A percentile compares a stretch with the other conserved stretches of the same genome.
These are phyloP conservation scores for Penicillium soppii DNA, from an alignment of 495 filamentous ascomycete species.

Conservation along the genomic window DNA sequence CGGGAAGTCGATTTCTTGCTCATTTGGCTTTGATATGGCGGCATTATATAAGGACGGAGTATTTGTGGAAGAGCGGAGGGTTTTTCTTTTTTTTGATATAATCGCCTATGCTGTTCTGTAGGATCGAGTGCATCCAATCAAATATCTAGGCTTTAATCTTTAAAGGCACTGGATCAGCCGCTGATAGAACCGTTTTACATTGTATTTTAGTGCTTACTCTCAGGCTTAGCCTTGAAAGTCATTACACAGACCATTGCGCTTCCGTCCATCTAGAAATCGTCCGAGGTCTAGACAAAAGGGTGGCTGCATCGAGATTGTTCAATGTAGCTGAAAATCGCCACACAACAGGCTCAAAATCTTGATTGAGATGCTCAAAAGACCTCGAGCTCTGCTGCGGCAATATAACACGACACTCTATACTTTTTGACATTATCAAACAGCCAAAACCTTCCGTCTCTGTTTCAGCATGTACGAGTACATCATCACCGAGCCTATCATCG, in stretches of 20 bases:
- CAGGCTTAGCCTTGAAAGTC: no score
- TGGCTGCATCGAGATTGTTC: no score
- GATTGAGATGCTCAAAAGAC: no score
- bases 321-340: no score
- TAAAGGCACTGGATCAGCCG: not conserved
- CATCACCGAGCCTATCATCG: slow-evolving; percentile 62
- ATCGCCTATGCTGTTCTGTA: not conserved
- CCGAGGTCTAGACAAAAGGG: no score
- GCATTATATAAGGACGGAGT: not conserved
- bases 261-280: no score
- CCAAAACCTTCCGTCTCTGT: slow-evolving; percentile 63
- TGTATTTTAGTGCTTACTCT: no score
- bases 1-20: not conserved
- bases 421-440: not conserved
- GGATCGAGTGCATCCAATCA: not conserved
- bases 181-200: no score
- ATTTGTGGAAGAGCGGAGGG: not conserved
- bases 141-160: not conserved
- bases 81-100: not conserved
- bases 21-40: not conserved
- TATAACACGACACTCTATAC: no score
- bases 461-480: slow-evolving; percentile 81
- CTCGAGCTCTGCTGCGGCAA: not conserved
- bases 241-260: no score
- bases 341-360: no score